Conservation (phyloP, 148 eudicot genomes). For the Amaranthus hypochondriacus region DNA sequence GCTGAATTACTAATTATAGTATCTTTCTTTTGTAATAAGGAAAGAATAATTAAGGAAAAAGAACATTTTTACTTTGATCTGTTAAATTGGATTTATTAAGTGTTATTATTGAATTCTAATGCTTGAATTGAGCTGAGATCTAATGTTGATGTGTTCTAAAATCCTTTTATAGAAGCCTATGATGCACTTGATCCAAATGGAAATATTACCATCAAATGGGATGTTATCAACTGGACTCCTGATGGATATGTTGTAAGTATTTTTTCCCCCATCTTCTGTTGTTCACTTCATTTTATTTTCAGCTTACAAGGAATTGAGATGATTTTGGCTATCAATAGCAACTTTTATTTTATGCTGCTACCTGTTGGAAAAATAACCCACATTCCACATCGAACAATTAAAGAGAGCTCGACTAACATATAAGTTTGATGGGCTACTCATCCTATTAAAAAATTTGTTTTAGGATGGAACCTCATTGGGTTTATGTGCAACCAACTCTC, state of each 20-base stretch:
- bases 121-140: conserved; percentile 21
- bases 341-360: not conserved
- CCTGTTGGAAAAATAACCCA: no score
- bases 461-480: no score
- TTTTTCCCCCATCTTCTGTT: conserved; percentile 1
- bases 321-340: not conserved
- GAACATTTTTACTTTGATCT: conserved; percentile 14
- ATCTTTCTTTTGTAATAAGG: conserved; percentile 12
- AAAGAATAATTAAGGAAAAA: conserved; percentile 10
- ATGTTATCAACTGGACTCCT: conserved; percentile 51
- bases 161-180: conserved; percentile 42
- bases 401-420: no score
- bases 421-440: no score
- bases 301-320: not conserved
- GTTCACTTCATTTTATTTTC: not conserved
- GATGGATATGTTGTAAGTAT: conserved; percentile 69
- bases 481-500: no score
- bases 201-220: conserved; percentile 73
- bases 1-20: conserved; percentile 8
- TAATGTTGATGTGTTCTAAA: conserved; percentile 12
- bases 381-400: no score
- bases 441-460: no score
- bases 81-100: not conserved
- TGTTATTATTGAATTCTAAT: not conserved
- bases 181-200: conserved; percentile 73